phyloP scores from a whole-genome alignment of 257 asterid genomes.

The Solanum chiquidenum region DNA sequence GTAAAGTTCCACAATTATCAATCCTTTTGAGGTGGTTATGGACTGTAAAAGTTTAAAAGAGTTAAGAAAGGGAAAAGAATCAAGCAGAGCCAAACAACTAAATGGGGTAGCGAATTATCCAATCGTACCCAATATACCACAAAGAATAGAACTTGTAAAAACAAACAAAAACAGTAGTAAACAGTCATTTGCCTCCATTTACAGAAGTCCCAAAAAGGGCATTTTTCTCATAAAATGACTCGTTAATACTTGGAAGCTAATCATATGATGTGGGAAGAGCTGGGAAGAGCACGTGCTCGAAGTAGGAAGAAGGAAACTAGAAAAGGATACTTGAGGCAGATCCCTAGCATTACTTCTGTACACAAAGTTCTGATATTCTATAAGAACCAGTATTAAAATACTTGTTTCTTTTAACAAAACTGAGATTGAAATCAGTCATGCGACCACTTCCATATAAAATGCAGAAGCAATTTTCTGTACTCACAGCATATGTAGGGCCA shows the following conservation, averaged over 20 bases:
- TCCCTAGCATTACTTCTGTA: not conserved
- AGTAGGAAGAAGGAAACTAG: not conserved
- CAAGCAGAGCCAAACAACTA: not conserved
- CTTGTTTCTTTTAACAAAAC: not conserved
- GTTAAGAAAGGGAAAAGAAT: conserved; percentile 2
- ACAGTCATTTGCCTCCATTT: not conserved
- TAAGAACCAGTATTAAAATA: not conserved
- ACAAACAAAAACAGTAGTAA: not conserved
- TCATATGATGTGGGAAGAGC: not conserved
- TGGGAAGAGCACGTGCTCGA: not conserved
- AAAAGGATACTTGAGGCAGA: not conserved
- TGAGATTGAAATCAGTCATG: not conserved
- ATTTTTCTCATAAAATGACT: not conserved
- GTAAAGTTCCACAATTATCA: conserved; percentile 72
- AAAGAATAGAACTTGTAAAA: not conserved
- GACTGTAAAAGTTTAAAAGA: conserved; percentile 29
- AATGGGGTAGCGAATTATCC: not conserved
- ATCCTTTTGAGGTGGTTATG: conserved; percentile 76
- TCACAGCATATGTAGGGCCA: conserved; percentile 79
- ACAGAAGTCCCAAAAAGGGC: not conserved
- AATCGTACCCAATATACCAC: not conserved
- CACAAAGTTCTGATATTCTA: not conserved
- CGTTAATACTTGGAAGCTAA: not conserved
- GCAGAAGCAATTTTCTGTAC: conserved; percentile 13
- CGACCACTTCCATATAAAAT: not conserved